Conservation (phyloP, 305 asterid species). For the Solanum chacoense region DNA sequence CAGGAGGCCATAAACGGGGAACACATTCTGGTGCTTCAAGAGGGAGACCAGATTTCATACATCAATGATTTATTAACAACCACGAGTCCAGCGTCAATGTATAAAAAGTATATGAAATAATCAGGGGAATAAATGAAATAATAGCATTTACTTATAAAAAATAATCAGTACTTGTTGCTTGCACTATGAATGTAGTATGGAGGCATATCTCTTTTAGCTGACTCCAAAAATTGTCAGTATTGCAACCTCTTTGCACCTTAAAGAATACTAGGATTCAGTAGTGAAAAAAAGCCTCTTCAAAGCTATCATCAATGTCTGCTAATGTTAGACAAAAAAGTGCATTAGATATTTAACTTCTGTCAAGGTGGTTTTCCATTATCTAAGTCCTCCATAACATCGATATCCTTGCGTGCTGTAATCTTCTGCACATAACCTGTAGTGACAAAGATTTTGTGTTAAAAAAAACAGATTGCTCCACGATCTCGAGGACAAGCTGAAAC, state of each 20-base stretch:
- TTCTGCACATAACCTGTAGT: slow-evolving; percentile 84
- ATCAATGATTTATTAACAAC: neutral
- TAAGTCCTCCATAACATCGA: slow-evolving; percentile 82
- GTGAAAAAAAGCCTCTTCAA: neutral
- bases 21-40: neutral
- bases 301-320: neutral
- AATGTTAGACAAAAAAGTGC: neutral
- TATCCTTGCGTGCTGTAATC: slow-evolving; percentile 66
- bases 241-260: neutral
- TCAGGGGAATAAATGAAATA: neutral
- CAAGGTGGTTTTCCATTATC: slow-evolving; percentile 40
- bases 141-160: neutral
- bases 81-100: neutral
- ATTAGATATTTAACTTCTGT: neutral
- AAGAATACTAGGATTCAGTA: neutral
- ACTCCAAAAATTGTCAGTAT: neutral
- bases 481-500: neutral
- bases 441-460: neutral
- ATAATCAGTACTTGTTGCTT: neutral
- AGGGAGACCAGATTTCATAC: neutral
- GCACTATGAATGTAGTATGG: neutral
- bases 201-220: neutral
- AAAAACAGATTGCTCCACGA: neutral
- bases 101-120: neutral
- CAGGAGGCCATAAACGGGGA: neutral